Evolutionary conservation across 1,284 basidiomycete species (phyloP), one percentile per base, ranked within the genome.

Genomic region (Ustilago cynodontis): DNA sequence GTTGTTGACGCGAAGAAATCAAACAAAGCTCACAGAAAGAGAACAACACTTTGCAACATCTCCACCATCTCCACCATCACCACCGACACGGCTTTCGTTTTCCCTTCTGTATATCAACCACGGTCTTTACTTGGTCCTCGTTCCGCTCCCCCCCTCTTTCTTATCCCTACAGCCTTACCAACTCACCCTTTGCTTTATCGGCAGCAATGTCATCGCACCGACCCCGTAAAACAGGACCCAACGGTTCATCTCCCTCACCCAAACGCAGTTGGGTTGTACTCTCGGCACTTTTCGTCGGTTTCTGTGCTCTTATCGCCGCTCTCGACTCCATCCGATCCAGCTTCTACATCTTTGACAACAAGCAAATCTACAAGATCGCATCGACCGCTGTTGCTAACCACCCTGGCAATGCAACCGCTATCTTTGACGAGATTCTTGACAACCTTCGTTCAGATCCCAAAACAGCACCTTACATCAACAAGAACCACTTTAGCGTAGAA

Each of bases 261-360:
- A 65, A 58, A 24, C 72, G 67, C 49, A 49, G 26, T 22, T 70
- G 64, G 72, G 50, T 75, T 14, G 13, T 75, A 14, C 35, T 67
- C 35, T 66, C 72, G 0, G 63, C 67, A 11, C 45, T 71, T 11
- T 49, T 75, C 22, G 72, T 75, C 7, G 72, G 67, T 31, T 64
- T 71, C 37, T 63, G 63, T 20, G 64, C 73, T 3, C 55, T 69
- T 24, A 29, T 71, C 43, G 73, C 61, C 16, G 61, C 64, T 2
- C 73, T 76, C 59, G 73, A 71, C 61, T 65, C 64, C 50, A 71
- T 76, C 20, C 68, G 73, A 4, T 65, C 64, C 7, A 71, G 59
- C 22, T 82, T 83, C 62, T 85, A 81, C 71, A 79, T 85, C 56
- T 84, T 85, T 58, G 83, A 85, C 57, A 73, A 81, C 53, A 50